Percentiles rank a stretch among this genome's conserved stretches.
These are phyloP conservation scores for Trichothecium roseum DNA, from an alignment of 2,329 filamentous ascomycete genomes.

Conservation along the genomic window DNA sequence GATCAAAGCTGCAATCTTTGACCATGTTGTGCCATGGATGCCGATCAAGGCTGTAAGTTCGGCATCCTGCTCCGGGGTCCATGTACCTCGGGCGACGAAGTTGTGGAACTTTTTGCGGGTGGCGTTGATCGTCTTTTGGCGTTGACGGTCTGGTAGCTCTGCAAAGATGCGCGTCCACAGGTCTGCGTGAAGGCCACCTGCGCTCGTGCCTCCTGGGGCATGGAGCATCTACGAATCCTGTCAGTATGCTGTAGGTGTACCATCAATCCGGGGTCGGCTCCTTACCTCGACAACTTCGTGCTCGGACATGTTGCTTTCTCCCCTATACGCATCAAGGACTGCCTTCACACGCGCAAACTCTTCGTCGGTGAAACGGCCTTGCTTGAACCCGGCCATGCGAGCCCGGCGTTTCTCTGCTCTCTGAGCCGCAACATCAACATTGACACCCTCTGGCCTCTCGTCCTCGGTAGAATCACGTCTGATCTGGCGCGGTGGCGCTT, in stretches of 20 bases:
- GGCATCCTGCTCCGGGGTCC: conserved; percentile 25
- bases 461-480: conserved; percentile 7
- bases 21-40: conserved; percentile 43
- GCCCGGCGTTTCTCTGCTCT: conserved; percentile 10
- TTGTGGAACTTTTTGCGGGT: conserved; percentile 57
- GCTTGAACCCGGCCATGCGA: conserved; percentile 17
- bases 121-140: conserved; percentile 43
- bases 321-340: conserved; percentile 33
- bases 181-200: conserved; percentile 23
- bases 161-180: conserved; percentile 41
- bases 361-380: conserved; percentile 31
- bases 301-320: conserved; percentile 30
- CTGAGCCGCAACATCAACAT: conserved; percentile 9
- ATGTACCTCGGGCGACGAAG: conserved; percentile 42
- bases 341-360: conserved; percentile 30
- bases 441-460: conserved; percentile 10
- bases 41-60: conserved; percentile 24
- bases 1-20: conserved; percentile 47
- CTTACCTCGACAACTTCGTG: conserved; percentile 35
- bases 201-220: conserved; percentile 21
- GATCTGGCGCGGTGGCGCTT: background rate
- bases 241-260: conserved; percentile 7
- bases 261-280: conserved; percentile 15
- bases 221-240: conserved; percentile 20
- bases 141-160: conserved; percentile 37